A percentile compares a stretch with the other conserved stretches of the same genome.
phyloP scores from a whole-genome alignment of 1,284 basidiomycete genomes.

The Apiotrichum akiyoshidainum region DNA sequence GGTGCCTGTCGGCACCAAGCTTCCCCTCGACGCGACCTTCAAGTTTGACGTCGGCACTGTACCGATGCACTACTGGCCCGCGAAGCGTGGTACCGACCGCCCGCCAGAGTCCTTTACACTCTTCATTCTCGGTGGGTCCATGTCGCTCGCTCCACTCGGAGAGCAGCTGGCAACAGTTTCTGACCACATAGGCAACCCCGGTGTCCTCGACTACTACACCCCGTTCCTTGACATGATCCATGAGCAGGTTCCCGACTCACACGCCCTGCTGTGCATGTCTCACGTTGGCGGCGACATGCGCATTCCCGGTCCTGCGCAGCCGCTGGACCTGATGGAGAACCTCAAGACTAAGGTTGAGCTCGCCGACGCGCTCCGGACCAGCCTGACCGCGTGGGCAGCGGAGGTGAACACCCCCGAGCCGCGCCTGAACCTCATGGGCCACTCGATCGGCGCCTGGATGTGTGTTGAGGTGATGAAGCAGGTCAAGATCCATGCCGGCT shows the following conservation, averaged over 20 bases:
- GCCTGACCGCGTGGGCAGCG: slow-evolving; percentile 31
- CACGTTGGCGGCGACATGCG: slow-evolving; percentile 45
- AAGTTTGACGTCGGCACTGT: slow-evolving; percentile 13
- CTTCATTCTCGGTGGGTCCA: slow-evolving; percentile 39
- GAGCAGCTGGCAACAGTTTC: background rate
- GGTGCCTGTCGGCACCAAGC: background rate
- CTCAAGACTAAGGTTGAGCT: slow-evolving; percentile 47
- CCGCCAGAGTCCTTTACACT: slow-evolving; percentile 31
- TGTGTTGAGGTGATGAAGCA: slow-evolving; percentile 37
- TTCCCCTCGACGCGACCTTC: slow-evolving; percentile 9
- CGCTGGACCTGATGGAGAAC: slow-evolving; percentile 38
- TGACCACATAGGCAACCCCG: slow-evolving; percentile 44
- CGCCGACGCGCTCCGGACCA: slow-evolving; percentile 21
- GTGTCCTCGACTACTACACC: slow-evolving; percentile 48
- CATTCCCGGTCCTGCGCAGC: slow-evolving; percentile 20
- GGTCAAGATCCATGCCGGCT: slow-evolving; percentile 22
- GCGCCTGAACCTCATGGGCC: slow-evolving; percentile 40
- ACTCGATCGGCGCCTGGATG: slow-evolving; percentile 48
- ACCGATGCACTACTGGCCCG: slow-evolving; percentile 39
- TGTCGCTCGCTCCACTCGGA: background rate
- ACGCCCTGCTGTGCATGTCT: slow-evolving; percentile 44
- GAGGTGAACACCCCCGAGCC: slow-evolving; percentile 13
- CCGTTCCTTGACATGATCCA: slow-evolving; percentile 44
- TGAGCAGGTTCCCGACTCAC: slow-evolving; percentile 35
- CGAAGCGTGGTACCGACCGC: slow-evolving; percentile 13